Evolutionary conservation across 176 grass and related monocot genomes (phyloP).

Genomic region (Triticum timopheevii): DNA sequence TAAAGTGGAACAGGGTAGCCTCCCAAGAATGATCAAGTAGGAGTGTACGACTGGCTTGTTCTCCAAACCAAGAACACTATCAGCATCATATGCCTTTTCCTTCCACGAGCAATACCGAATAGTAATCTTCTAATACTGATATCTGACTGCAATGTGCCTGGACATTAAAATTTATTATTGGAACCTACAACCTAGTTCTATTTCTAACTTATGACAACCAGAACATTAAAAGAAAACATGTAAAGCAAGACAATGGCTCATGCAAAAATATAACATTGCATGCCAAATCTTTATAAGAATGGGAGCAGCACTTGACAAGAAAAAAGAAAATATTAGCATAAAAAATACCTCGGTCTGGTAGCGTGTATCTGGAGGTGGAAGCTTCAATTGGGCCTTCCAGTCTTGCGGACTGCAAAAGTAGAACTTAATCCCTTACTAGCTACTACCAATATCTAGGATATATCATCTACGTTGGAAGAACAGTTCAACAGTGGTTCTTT

Average conservation of each 20-base stretch:
- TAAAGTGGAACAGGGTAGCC: not conserved
- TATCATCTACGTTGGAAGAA: not conserved
- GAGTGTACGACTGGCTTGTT: not conserved
- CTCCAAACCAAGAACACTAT: not conserved
- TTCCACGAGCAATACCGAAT: not conserved
- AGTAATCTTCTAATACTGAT: not conserved
- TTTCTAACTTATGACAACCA: not conserved
- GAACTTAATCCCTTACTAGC: not conserved
- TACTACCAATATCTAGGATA: not conserved
- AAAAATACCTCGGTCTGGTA: slow-evolving; percentile 78
- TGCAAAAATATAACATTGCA: not conserved
- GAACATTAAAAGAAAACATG: not conserved
- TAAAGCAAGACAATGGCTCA: not conserved
- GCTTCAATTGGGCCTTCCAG: slow-evolving; percentile 81
- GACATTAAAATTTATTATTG: not conserved
- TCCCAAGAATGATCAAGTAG: not conserved
- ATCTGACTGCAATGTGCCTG: not conserved
- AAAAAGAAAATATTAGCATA: not conserved
- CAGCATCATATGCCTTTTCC: not conserved
- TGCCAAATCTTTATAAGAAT: not conserved
- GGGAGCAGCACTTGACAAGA: not conserved
- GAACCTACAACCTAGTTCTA: not conserved
- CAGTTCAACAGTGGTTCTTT: not conserved
- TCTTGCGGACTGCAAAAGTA: slow-evolving; percentile 66
- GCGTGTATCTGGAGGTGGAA: slow-evolving; percentile 76